A percentile compares a stretch with the other conserved stretches of the same genome.
These are phyloP conservation scores for Avena insularis DNA, from an alignment of 176 grass and related monocot genomes.

Conservation along the genomic window DNA sequence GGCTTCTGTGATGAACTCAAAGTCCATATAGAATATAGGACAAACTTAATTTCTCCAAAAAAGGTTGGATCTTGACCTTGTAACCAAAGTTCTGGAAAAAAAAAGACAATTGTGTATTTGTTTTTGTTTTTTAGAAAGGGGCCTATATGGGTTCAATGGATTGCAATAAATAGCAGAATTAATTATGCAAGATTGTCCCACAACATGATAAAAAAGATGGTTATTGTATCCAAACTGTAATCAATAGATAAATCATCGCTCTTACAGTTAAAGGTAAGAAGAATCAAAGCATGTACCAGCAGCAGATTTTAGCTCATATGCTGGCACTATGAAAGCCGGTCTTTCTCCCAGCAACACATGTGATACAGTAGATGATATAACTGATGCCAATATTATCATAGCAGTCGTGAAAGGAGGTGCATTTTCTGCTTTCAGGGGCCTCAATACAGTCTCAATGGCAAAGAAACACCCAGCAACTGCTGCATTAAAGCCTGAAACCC, in stretches of 20 bases:
- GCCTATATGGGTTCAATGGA: neutral
- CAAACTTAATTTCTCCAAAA: neutral
- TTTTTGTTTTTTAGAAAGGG: neutral
- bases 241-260: slow-evolving; percentile 4
- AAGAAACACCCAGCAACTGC: slow-evolving; percentile 97
- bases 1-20: neutral
- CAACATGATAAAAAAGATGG: neutral
- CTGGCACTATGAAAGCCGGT: slow-evolving; percentile 90
- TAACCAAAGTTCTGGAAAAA: neutral
- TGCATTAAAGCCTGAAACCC: slow-evolving; percentile 86
- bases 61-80: neutral
- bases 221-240: neutral
- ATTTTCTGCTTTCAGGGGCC: slow-evolving; percentile 95
- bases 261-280: slow-evolving; percentile 39
- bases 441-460: slow-evolving; percentile 95
- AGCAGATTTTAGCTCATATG: slow-evolving; percentile 96
- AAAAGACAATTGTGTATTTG: neutral
- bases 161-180: neutral
- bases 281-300: slow-evolving; percentile 72
- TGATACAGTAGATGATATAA: slow-evolving; percentile 97
- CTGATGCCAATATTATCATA: slow-evolving; percentile 97
- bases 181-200: neutral
- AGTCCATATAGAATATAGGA: neutral
- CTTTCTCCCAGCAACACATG: slow-evolving; percentile 96
- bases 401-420: slow-evolving; percentile 95